Conservation (phyloP, 1,139 yeast genomes). For the Kodamaea suecica region DNA sequence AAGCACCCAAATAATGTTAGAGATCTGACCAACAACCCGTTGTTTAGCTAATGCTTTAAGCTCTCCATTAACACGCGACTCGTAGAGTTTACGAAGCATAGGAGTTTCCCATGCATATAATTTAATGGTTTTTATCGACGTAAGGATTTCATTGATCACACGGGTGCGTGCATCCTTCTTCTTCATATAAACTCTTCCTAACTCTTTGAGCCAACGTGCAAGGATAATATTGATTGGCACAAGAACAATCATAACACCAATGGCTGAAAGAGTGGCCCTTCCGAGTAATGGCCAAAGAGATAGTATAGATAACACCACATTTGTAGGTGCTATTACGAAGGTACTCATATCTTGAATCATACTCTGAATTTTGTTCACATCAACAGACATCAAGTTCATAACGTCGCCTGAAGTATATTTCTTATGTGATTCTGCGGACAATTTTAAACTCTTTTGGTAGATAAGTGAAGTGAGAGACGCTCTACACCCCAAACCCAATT, state of each 20-base stretch:
- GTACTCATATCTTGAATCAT: conserved; percentile 52
- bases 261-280: conserved; percentile 59
- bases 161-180: conserved; percentile 60
- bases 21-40: conserved; percentile 44
- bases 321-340: conserved; percentile 58
- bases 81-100: conserved; percentile 48
- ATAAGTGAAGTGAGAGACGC: conserved; percentile 50
- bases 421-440: conserved; percentile 47
- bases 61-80: conserved; percentile 53
- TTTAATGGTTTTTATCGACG: conserved; percentile 65
- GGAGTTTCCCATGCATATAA: conserved; percentile 75
- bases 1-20: conserved; percentile 59
- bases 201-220: conserved; percentile 44
- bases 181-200: conserved; percentile 63
- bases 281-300: conserved; percentile 63
- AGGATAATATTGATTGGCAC: conserved; percentile 57
- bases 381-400: conserved; percentile 57
- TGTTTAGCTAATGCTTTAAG: conserved; percentile 44
- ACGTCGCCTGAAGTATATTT: conserved; percentile 55
- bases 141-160: conserved; percentile 56
- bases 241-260: conserved; percentile 49
- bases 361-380: conserved; percentile 53
- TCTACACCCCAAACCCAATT: conserved; percentile 51
- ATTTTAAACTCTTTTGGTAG: conserved; percentile 47
- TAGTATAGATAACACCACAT: conserved; percentile 49